Percentiles rank a stretch among this genome's conserved stretches.
These are phyloP conservation scores for Phytophthora podocarpi DNA, from an alignment of 352 stramenopile species.

Conservation along the genomic window DNA sequence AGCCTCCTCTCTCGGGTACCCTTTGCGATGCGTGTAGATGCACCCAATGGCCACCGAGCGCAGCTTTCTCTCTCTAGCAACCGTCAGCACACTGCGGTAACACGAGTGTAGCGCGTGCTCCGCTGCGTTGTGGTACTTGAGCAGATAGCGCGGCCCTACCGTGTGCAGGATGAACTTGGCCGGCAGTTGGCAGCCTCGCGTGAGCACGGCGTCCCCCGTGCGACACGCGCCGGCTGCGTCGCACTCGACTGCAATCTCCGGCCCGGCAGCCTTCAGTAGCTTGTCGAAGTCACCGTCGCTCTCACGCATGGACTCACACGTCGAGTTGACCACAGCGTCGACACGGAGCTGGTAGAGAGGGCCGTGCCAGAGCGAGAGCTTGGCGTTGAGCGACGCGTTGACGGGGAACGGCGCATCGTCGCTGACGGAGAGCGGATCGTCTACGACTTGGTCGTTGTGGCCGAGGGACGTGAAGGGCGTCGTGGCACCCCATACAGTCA, in stretches of 20 bases:
- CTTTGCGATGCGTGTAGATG: slow-evolving; percentile 77
- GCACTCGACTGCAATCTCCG: slow-evolving; percentile 80
- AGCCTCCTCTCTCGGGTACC: slow-evolving; percentile 80
- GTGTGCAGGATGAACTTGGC: slow-evolving; percentile 85
- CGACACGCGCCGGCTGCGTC: slow-evolving; percentile 60
- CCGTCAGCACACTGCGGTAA: slow-evolving; percentile 68
- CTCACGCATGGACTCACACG: slow-evolving; percentile 74
- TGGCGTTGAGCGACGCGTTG: slow-evolving; percentile 44
- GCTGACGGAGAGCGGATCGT: slow-evolving; percentile 5
- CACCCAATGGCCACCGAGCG: slow-evolving; percentile 74
- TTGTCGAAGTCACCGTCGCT: slow-evolving; percentile 62
- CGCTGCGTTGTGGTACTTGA: slow-evolving; percentile 75
- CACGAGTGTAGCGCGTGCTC: slow-evolving; percentile 86
- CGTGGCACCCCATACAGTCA: slow-evolving; percentile 19
- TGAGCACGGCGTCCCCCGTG: slow-evolving; percentile 86
- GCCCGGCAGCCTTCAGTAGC: slow-evolving; percentile 72
- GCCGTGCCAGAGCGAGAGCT: slow-evolving; percentile 62
- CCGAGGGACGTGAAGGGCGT: not conserved
- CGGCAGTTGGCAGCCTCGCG: slow-evolving; percentile 71
- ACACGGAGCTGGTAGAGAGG: slow-evolving; percentile 57
- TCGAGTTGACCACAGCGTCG: slow-evolving; percentile 83
- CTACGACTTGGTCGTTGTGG: too few relatives aligned
- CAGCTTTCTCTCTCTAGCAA: slow-evolving; percentile 70
- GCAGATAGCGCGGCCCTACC: slow-evolving; percentile 83
- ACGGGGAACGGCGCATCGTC: slow-evolving; percentile 32